Conservation (phyloP, 192 early-diverging fungal genomes). For the Nowakowskiella sp. region DNA sequence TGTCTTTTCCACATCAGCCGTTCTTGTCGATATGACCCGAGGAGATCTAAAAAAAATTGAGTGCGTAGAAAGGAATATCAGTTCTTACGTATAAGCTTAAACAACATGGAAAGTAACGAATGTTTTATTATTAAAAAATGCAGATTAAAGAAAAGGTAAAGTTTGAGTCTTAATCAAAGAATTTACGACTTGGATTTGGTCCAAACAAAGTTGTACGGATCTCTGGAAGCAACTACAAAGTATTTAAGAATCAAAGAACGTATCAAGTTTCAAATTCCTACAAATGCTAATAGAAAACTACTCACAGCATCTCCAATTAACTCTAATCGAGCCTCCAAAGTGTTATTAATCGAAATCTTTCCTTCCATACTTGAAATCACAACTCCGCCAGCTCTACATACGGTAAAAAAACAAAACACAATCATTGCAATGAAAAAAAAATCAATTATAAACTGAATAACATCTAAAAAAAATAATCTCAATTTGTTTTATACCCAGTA, state of each 20-base stretch:
- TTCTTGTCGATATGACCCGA: no score
- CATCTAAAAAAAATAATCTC: background rate
- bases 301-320: conserved; percentile 66
- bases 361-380: conserved; percentile 68
- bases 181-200: conserved; percentile 80
- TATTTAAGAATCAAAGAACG: background rate
- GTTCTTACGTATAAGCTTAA: no score
- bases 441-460: background rate
- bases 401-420: background rate
- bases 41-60: no score
- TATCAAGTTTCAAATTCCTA: conserved; percentile 1
- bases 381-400: conserved; percentile 76
- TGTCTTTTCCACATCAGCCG: no score
- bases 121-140: no score
- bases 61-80: no score
- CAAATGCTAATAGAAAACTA: background rate
- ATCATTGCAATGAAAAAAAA: background rate
- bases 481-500: conserved; percentile 32
- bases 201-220: conserved; percentile 87
- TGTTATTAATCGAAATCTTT: conserved; percentile 80
- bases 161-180: conserved; percentile 64
- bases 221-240: conserved; percentile 79
- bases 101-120: no score
- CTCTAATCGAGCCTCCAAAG: conserved; percentile 80
- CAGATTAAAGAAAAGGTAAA: no score